Evolutionary conservation across 495 filamentous ascomycete species (phyloP).

Genomic region (Penicillium coffeae): DNA sequence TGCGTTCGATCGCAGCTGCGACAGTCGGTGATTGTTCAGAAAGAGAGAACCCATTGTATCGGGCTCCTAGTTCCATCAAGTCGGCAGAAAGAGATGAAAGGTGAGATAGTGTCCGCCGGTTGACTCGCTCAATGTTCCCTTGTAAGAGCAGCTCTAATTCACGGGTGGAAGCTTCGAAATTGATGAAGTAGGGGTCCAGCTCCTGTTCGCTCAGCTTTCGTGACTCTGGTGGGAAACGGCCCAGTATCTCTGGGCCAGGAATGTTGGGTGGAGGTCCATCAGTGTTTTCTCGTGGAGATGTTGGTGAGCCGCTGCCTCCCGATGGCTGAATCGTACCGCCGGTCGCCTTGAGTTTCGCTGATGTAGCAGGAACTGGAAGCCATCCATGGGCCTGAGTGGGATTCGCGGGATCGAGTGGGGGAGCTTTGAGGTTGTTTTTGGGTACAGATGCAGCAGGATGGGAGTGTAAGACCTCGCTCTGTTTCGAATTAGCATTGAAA

Average conservation of each 20-base stretch:
- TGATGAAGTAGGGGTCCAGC: conserved; percentile 90
- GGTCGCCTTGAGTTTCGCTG: conserved; percentile 72
- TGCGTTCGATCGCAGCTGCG: conserved; percentile 88
- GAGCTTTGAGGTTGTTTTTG: conserved; percentile 88
- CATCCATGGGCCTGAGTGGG: conserved; percentile 83
- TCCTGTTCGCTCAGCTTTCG: conserved; percentile 79
- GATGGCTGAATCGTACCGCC: conserved; percentile 12
- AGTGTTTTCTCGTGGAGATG: conserved; percentile 48
- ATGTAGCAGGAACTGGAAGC: conserved; percentile 78
- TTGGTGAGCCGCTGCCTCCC: conserved; percentile 45
- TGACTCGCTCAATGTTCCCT: conserved; percentile 93
- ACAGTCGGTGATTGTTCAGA: conserved; percentile 85
- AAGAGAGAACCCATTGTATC: conserved; percentile 95
- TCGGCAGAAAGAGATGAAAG: conserved; percentile 78
- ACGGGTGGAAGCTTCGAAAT: conserved; percentile 81
- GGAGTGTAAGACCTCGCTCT: conserved; percentile 90
- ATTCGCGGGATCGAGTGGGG: conserved; percentile 87
- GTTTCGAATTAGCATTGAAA: conserved; percentile 1
- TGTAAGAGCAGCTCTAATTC: conserved; percentile 83
- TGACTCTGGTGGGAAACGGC: conserved; percentile 78
- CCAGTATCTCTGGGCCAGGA: conserved; percentile 62
- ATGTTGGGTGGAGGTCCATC: conserved; percentile 45
- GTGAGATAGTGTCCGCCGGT: conserved; percentile 82
- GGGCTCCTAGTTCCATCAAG: conserved; percentile 84
- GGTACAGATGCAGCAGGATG: conserved; percentile 87